Conservation (phyloP, 257 asterid genomes). For the Cinchona pubescens region DNA sequence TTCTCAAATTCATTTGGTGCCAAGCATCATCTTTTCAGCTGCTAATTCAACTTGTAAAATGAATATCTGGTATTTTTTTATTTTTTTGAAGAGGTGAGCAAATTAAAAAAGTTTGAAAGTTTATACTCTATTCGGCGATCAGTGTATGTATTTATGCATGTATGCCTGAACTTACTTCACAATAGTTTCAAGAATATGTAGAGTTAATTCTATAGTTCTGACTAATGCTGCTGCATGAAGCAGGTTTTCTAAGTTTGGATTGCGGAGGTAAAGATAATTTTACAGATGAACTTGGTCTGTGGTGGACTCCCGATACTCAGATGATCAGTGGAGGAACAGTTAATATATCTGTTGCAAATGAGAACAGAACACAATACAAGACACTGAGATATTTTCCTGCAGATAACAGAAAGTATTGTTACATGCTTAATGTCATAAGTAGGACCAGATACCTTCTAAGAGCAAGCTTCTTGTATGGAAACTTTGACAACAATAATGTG, state of each 20-base stretch:
- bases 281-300: conserved; percentile 71
- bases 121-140: neutral
- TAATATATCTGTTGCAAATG: conserved; percentile 55
- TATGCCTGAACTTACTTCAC: neutral
- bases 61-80: neutral
- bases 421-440: conserved; percentile 59
- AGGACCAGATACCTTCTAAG: conserved; percentile 87
- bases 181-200: too few relatives aligned
- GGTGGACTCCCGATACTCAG: conserved; percentile 68
- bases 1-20: neutral
- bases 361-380: conserved; percentile 64
- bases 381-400: conserved; percentile 82
- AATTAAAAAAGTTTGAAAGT: too few relatives aligned
- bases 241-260: conserved; percentile 89
- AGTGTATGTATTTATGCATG: neutral
- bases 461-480: conserved; percentile 82
- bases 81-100: neutral
- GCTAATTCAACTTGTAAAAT: neutral
- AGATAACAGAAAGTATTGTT: conserved; percentile 81
- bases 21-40: neutral
- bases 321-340: conserved; percentile 52
- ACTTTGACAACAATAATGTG: conserved; percentile 68
- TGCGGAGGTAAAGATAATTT: conserved; percentile 80
- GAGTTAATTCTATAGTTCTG: conserved; percentile 5
- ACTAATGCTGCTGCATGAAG: conserved; percentile 16